Evolutionary conservation across 768 basidiomycete species (phyloP).

Genomic region (Leccinum obscurum): DNA sequence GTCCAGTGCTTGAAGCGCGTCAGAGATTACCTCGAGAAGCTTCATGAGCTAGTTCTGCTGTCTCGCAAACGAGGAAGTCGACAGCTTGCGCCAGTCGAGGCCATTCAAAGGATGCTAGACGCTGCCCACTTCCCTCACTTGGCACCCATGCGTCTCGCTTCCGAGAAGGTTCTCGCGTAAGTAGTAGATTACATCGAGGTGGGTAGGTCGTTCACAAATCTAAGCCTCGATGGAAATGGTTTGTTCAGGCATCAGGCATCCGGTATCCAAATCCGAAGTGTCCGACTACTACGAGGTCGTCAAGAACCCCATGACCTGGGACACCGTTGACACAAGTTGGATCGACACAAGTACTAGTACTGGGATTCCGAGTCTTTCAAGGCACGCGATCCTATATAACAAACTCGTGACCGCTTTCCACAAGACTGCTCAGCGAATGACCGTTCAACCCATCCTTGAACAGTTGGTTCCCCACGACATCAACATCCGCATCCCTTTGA

Average conservation of each 20-base stretch:
- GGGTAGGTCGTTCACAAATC: slow-evolving; percentile 8
- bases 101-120: slow-evolving; percentile 48
- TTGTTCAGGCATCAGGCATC: slow-evolving; percentile 64
- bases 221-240: slow-evolving; percentile 71
- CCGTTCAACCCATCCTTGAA: slow-evolving; percentile 28
- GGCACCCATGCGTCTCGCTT: slow-evolving; percentile 54
- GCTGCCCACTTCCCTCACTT: slow-evolving; percentile 68
- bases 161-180: slow-evolving; percentile 73
- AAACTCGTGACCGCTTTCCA: slow-evolving; percentile 65
- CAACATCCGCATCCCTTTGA: slow-evolving; percentile 14
- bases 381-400: slow-evolving; percentile 89
- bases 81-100: slow-evolving; percentile 64
- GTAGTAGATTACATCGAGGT: slow-evolving; percentile 24
- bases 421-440: slow-evolving; percentile 49
- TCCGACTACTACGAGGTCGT: slow-evolving; percentile 92
- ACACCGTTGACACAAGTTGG: slow-evolving; percentile 74
- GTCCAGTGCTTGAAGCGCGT: slow-evolving; percentile 57
- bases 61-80: slow-evolving; percentile 77
- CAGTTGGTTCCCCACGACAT: slow-evolving; percentile 24
- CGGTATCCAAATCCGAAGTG: slow-evolving; percentile 75
- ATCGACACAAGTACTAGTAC: slow-evolving; percentile 66
- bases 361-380: slow-evolving; percentile 74
- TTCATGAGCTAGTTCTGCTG: slow-evolving; percentile 65
- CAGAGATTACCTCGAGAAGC: slow-evolving; percentile 72
- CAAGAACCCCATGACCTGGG: slow-evolving; percentile 87